These are phyloP conservation scores for Voacanga thouarsii DNA, from an alignment of 257 asterid species.

Conservation along the genomic window DNA sequence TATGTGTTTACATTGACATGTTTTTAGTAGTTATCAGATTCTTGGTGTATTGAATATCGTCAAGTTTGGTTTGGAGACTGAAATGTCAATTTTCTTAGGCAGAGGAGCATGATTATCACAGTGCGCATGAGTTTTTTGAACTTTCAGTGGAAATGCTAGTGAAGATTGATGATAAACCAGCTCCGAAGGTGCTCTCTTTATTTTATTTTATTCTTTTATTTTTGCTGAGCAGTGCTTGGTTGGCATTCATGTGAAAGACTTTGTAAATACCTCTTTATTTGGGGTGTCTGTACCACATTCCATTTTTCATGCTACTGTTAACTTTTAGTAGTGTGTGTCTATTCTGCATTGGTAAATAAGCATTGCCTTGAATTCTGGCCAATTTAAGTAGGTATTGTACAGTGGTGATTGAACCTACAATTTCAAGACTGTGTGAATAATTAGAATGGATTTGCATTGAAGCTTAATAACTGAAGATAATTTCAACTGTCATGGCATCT, in stretches of 20 bases:
- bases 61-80: conserved; percentile 25
- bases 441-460: neutral
- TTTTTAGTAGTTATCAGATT: conserved; percentile 12
- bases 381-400: neutral
- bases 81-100: conserved; percentile 45
- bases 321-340: neutral
- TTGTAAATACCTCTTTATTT: too few relatives aligned
- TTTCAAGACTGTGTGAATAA: neutral
- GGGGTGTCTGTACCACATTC: too few relatives aligned
- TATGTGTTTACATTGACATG: conserved; percentile 21
- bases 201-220: too few relatives aligned
- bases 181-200: conserved; percentile 62
- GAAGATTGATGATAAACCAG: conserved; percentile 45
- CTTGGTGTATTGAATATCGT: conserved; percentile 16
- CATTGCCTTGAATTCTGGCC: neutral
- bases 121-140: conserved; percentile 49
- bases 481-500: neutral
- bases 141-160: conserved; percentile 84
- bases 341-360: neutral
- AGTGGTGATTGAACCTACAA: neutral
- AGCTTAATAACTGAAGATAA: neutral
- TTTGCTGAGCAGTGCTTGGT: conserved; percentile 1
- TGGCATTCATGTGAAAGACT: too few relatives aligned
- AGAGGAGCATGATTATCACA: conserved; percentile 47
- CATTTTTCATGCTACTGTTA: too few relatives aligned